Conservation (phyloP, 2,329 filamentous ascomycete species). For the Pseudocercospora crystallina region DNA sequence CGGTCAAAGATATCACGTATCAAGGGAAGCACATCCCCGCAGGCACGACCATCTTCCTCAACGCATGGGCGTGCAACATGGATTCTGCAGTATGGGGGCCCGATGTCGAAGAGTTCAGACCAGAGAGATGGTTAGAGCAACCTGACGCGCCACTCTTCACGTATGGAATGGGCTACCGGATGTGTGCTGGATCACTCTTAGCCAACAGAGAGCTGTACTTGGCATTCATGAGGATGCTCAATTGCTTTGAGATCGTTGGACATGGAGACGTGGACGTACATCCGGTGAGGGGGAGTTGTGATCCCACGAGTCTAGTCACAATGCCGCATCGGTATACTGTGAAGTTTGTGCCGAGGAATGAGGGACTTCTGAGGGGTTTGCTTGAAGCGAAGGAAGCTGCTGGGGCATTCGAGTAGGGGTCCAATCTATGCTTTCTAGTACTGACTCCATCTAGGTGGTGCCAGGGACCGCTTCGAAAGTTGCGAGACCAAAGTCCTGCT, state of each 20-base stretch:
- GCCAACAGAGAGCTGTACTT: conserved; percentile 67
- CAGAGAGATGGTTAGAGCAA: conserved; percentile 61
- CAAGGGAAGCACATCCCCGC: conserved; percentile 59
- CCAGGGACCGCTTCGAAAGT: too few relatives aligned
- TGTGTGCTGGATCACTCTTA: conserved; percentile 64
- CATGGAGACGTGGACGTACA: conserved; percentile 58
- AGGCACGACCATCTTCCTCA: conserved; percentile 64
- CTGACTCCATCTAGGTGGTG: too few relatives aligned
- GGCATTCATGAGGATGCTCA: conserved; percentile 62
- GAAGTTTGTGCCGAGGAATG: conserved; percentile 45
- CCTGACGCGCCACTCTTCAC: conserved; percentile 65
- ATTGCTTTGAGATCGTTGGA: conserved; percentile 59
- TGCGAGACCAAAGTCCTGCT: too few relatives aligned
- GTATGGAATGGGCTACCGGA: conserved; percentile 65
- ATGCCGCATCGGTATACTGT: conserved; percentile 55
- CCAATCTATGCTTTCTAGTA: too few relatives aligned
- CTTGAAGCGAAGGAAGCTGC: too few relatives aligned
- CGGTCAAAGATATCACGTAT: conserved; percentile 60
- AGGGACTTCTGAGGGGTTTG: conserved; percentile 17
- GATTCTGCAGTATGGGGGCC: conserved; percentile 41
- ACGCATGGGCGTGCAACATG: conserved; percentile 69
- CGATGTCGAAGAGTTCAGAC: conserved; percentile 56
- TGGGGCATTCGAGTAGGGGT: too few relatives aligned
- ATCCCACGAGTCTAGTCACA: conserved; percentile 59
- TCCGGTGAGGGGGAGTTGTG: conserved; percentile 60